These are phyloP conservation scores for Aureobasidium sp. DNA, from an alignment of 2,329 filamentous ascomycete genomes.

Conservation along the genomic window DNA sequence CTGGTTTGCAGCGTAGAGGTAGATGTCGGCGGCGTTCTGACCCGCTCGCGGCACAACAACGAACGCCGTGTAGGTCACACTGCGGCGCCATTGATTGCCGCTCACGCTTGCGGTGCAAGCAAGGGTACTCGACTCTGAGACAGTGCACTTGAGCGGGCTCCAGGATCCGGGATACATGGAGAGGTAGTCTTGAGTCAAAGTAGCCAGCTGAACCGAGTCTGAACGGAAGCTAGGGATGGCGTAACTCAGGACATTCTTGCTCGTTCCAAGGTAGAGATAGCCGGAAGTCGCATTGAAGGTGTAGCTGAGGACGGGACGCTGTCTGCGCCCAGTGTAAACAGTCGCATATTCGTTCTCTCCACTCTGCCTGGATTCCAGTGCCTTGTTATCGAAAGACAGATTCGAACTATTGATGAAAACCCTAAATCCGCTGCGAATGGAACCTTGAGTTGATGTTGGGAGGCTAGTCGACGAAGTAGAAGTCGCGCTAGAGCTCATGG, in stretches of 20 bases:
- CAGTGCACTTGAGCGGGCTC: background rate
- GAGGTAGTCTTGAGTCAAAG: background rate
- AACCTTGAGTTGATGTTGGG: background rate
- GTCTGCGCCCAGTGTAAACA: background rate
- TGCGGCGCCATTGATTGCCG: background rate
- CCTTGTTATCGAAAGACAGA: background rate
- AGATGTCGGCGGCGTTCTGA: background rate
- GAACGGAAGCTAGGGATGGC: background rate
- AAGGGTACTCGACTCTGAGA: background rate
- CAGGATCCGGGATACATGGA: background rate
- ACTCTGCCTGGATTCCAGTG: background rate
- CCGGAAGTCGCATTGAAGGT: background rate
- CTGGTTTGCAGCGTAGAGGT: background rate
- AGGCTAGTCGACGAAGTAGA: background rate
- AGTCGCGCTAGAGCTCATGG: background rate
- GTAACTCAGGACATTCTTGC: background rate
- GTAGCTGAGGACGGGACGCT: background rate
- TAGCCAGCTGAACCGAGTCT: background rate
- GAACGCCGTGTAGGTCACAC: background rate
- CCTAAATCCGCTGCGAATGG: background rate
- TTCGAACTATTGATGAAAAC: background rate
- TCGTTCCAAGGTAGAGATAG: background rate
- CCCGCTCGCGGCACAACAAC: background rate
- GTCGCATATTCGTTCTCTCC: background rate
- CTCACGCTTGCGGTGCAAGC: background rate